Evolutionary conservation across 169 alveolate genomes (phyloP), one percentile per base, ranked within the genome.

Genomic region (Plasmodium inui): DNA sequence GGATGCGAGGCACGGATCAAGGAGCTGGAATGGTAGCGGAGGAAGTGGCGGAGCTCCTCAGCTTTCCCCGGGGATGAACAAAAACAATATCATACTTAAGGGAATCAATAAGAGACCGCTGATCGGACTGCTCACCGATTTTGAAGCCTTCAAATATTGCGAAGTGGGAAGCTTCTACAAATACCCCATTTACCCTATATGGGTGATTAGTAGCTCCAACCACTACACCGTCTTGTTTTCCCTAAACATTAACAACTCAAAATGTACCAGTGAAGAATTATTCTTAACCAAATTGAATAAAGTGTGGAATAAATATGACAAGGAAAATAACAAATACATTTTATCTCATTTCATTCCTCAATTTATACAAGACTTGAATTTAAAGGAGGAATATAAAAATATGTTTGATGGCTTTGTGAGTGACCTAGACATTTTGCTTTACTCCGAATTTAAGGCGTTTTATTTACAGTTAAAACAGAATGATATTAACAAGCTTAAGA

Each of bases 81-180:
- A 80, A 79, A 80, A 89, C 72, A 89, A 89, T 41, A 80, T 95
- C 41, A 83, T 83, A 34, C 96, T 96, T 26, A 96, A 93, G 89
- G 98, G 98, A n/a, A 96, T 96, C 32, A 78, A 82, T 22, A 94
- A 85, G 46, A 91, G 95, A 74, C 96, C 96, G 34, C 73, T 86
- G 57, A 83, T 96, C 10, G 98, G 98, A 28, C 95, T 96, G 32
- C 94, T 96, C 46, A 96, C 97, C 3, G 98, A 96, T 57, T 95
- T 93, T 44, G 98, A 96, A 93, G 98, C 98, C 28, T 91, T 93
- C 81, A 92, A 96, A 67, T 95, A 96, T 83, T 96, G 97, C 89
- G 94, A 94, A 39, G 98, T 96, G 46, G 98, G 98, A n/a, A 95
- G 95, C n/a, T 95, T 83, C 80, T 96, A 96, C 82, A 96, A 96